Percentiles rank a stretch among this genome's conserved stretches.
Evolutionary conservation across 257 asterid genomes (phyloP).

Genomic region (Agastache rugosa): DNA sequence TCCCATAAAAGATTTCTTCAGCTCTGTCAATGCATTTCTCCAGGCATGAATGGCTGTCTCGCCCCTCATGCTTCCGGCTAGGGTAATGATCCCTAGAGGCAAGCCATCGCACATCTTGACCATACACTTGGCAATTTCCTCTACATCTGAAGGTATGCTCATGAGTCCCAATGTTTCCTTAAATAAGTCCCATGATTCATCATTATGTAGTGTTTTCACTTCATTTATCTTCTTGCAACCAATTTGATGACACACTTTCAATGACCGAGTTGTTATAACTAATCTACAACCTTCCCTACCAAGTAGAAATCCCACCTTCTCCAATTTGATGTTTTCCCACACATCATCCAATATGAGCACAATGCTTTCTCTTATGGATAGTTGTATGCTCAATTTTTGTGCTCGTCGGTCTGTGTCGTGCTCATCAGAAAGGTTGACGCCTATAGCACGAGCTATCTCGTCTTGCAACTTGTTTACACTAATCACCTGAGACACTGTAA

Average conservation of each 20-base stretch:
- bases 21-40: constrained; percentile 21
- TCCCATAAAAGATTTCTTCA: constrained; percentile 24
- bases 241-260: constrained; percentile 21
- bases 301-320: constrained; percentile 23
- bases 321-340: constrained; percentile 13
- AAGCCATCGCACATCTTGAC: constrained; percentile 26
- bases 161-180: not conserved
- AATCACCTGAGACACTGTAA: constrained; percentile 13
- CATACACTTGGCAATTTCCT: constrained; percentile 14
- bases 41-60: constrained; percentile 21
- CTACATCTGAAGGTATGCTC: not conserved
- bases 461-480: constrained; percentile 20
- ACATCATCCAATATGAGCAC: constrained; percentile 34
- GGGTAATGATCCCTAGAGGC: constrained; percentile 30
- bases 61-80: constrained; percentile 31
- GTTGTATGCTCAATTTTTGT: not conserved
- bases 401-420: constrained; percentile 21
- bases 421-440: constrained; percentile 15
- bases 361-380: not conserved
- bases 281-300: not conserved
- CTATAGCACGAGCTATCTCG: constrained; percentile 1
- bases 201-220: constrained; percentile 19
- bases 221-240: not conserved
- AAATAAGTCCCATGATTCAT: constrained; percentile 32
- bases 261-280: constrained; percentile 27